Evolutionary conservation across 179 eudicot species (phyloP).

Genomic region (Silene noctiflora): DNA sequence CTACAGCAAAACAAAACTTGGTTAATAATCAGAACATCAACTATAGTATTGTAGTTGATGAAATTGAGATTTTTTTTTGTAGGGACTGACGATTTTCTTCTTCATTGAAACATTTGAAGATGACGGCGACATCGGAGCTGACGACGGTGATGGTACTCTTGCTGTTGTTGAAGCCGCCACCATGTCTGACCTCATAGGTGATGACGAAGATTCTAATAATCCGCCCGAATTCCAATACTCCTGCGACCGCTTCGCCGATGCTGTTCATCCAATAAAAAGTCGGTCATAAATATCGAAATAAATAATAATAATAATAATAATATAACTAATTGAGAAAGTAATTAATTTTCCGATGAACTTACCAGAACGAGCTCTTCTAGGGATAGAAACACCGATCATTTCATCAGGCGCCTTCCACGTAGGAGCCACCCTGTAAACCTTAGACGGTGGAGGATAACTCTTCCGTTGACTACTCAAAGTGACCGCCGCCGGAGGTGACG

Average conservation of each 20-base stretch:
- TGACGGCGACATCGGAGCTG: constrained; percentile 71
- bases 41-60: neutral
- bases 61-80: neutral
- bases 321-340: neutral
- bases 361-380: constrained; percentile 96
- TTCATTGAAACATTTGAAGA: constrained; percentile 59
- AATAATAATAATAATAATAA: neutral
- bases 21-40: constrained; percentile 15
- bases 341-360: constrained; percentile 3
- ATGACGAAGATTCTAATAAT: constrained; percentile 40
- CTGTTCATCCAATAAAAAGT: constrained; percentile 28
- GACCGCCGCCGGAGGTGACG: constrained; percentile 27
- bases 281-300: neutral
- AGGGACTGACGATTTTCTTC: constrained; percentile 68
- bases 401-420: constrained; percentile 87
- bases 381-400: constrained; percentile 79
- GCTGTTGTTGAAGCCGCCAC: constrained; percentile 31
- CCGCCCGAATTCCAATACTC: constrained; percentile 63
- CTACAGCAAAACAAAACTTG: constrained; percentile 38
- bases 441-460: constrained; percentile 56
- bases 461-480: constrained; percentile 50
- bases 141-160: constrained; percentile 27
- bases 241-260: constrained; percentile 77
- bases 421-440: constrained; percentile 45
- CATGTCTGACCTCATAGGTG: constrained; percentile 42